These are phyloP conservation scores for Microdochium nivale DNA, from an alignment of 2,329 filamentous ascomycete genomes.

Conservation along the genomic window DNA sequence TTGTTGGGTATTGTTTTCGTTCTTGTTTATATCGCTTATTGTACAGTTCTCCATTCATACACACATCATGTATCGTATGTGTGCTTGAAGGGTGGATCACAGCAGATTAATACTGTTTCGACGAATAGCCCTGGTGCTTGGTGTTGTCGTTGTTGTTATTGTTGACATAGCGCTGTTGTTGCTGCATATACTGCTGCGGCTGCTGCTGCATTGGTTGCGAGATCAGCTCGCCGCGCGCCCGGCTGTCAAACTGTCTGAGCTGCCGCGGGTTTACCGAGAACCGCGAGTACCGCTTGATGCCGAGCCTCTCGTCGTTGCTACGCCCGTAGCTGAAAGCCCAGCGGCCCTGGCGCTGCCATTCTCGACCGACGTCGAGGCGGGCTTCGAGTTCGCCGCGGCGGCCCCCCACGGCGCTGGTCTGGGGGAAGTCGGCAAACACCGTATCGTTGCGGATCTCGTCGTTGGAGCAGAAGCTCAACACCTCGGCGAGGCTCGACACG, in stretches of 20 bases:
- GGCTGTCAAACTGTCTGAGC: not conserved
- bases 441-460: conserved; percentile 64
- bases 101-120: too few species aligned
- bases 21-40: too few species aligned
- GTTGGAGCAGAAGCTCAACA: conserved; percentile 69
- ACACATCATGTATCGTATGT: too few species aligned
- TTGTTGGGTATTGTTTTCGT: too few species aligned
- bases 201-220: conserved; percentile 12
- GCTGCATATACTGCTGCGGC: not conserved
- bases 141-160: too few species aligned
- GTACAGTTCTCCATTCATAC: too few species aligned
- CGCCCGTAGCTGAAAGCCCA: conserved; percentile 42
- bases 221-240: conserved; percentile 6
- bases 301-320: conserved; percentile 16
- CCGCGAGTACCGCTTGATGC: conserved; percentile 18
- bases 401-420: conserved; percentile 36
- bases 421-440: conserved; percentile 56
- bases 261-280: conserved; percentile 15
- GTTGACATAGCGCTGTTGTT: not conserved
- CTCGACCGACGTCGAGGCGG: conserved; percentile 49
- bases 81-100: too few species aligned
- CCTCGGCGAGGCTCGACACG: conserved; percentile 63
- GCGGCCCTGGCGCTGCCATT: conserved; percentile 35
- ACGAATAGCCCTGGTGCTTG: too few species aligned
- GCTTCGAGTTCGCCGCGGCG: conserved; percentile 62